Evolutionary conservation across 768 basidiomycete species (phyloP).

Genomic region (Hemileccinum impolitum): DNA sequence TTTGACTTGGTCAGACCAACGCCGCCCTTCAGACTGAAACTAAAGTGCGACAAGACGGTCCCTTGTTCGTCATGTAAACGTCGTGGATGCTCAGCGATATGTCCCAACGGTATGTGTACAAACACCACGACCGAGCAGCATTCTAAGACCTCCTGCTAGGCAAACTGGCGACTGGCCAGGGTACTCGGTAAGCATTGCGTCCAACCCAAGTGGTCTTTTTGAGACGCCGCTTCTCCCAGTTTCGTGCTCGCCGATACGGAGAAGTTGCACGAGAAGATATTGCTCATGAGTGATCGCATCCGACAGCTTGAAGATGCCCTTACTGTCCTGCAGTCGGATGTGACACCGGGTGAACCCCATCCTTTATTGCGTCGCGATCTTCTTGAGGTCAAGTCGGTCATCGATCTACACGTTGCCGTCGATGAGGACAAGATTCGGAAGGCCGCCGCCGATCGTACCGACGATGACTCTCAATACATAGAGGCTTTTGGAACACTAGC

Average conservation of each 20-base stretch:
- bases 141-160: slow-evolving; percentile 26
- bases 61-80: slow-evolving; percentile 60
- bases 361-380: slow-evolving; percentile 59
- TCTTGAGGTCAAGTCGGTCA: slow-evolving; percentile 61
- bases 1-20: neutral
- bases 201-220: neutral
- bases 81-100: slow-evolving; percentile 73
- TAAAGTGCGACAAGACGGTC: slow-evolving; percentile 74
- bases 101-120: slow-evolving; percentile 52
- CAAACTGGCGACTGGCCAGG: slow-evolving; percentile 72
- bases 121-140: neutral
- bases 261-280: slow-evolving; percentile 64
- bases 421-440: slow-evolving; percentile 33
- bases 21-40: slow-evolving; percentile 47
- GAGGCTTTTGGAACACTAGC: slow-evolving; percentile 71
- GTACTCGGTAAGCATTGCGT: slow-evolving; percentile 53
- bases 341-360: slow-evolving; percentile 48
- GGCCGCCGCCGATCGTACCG: slow-evolving; percentile 28
- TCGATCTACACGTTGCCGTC: slow-evolving; percentile 62
- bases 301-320: slow-evolving; percentile 71
- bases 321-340: slow-evolving; percentile 46
- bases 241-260: slow-evolving; percentile 74
- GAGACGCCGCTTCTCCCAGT: slow-evolving; percentile 28
- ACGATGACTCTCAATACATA: slow-evolving; percentile 51
- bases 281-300: slow-evolving; percentile 66